Base-by-base conservation (phyloP, 2,329 filamentous ascomycete species). In the Coniochaeta sp. region DNA sequence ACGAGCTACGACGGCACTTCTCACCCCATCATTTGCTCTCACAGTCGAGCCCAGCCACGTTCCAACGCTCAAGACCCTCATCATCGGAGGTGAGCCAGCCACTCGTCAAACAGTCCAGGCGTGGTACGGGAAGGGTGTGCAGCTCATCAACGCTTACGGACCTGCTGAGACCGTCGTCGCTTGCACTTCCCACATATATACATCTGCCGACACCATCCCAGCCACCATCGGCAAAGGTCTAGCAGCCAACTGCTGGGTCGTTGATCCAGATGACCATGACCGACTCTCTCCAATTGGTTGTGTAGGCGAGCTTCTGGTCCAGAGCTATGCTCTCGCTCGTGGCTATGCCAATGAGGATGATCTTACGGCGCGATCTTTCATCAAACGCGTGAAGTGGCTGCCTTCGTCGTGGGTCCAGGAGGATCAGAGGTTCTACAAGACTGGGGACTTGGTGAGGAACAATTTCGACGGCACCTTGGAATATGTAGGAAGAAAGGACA, bases 401-500 rank as follows among this genome's bases (percentile, higher is more conserved):
- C n/a, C 38, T n/a, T n/a, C n/a, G n/a, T n/a, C n/a, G n/a, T n/a
- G n/a, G n/a, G n/a, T n/a, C n/a, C n/a, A n/a, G n/a, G n/a, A n/a
- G n/a, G n/a, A 3, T 43, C 16, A 43, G 38, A 43, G 65, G 34
- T 78, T 80, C 6, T 81, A 79, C 64, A 74, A 73, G 58, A 80
- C 79, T 1, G 79, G 79, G 16, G 79, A 81, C 64, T 67, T 81
- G 1, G 79, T 71, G 5, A 62, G 64, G 22, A 77, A 78, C 47
- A 67, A 72, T 36, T 62, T 65, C 0, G 72, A 79, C 38, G 75
- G 76, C 0, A 64, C 65, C 0, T 62, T 81, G 4, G 65, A 68
- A 0, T 80, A 74, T 38, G 55, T 81, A 22, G 79, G 79, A 19
- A 74, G 83, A 24, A 82, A 81, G 62, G 83, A 86, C 64, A 75